phyloP scores from a whole-genome alignment of 2,329 filamentous ascomycete species.

The Leptographium procerum region DNA sequence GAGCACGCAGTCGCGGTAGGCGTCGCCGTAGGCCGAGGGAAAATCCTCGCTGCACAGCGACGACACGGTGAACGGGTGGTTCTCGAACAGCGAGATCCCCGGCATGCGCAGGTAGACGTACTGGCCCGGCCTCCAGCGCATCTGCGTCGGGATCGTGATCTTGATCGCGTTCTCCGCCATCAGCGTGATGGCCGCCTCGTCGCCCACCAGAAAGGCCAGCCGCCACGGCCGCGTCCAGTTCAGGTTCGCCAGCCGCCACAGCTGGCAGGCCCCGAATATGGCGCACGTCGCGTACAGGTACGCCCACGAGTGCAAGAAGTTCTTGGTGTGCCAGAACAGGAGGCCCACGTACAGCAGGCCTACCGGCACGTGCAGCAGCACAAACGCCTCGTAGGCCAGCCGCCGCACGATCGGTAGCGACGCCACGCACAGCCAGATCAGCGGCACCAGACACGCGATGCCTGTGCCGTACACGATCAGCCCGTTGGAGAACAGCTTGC shows the following conservation, averaged over 20 bases:
- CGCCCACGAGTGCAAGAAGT: slow-evolving; percentile 80
- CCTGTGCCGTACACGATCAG: slow-evolving; percentile 73
- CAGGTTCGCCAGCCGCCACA: slow-evolving; percentile 67
- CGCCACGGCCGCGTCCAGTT: slow-evolving; percentile 82
- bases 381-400: slow-evolving; percentile 76
- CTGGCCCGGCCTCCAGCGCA: slow-evolving; percentile 87
- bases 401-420: slow-evolving; percentile 70
- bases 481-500: slow-evolving; percentile 55
- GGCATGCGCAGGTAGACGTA: slow-evolving; percentile 94
- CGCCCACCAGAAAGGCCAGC: slow-evolving; percentile 74
- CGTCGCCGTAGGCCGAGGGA: slow-evolving; percentile 78
- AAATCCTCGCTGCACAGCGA: slow-evolving; percentile 90
- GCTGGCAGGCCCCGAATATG: slow-evolving; percentile 68
- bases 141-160: slow-evolving; percentile 84
- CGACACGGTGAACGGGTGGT: slow-evolving; percentile 91
- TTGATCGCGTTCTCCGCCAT: slow-evolving; percentile 94
- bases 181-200: slow-evolving; percentile 80
- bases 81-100: slow-evolving; percentile 79
- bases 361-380: slow-evolving; percentile 70
- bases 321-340: slow-evolving; percentile 93
- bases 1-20: slow-evolving; percentile 78
- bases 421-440: slow-evolving; percentile 73
- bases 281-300: slow-evolving; percentile 74
- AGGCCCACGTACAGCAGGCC: slow-evolving; percentile 70
- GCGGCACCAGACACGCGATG: slow-evolving; percentile 67